Evolutionary conservation across 148 eudicot genomes (phyloP), one percentile per base, ranked within the genome.

Genomic region (Limonium bicolor): DNA sequence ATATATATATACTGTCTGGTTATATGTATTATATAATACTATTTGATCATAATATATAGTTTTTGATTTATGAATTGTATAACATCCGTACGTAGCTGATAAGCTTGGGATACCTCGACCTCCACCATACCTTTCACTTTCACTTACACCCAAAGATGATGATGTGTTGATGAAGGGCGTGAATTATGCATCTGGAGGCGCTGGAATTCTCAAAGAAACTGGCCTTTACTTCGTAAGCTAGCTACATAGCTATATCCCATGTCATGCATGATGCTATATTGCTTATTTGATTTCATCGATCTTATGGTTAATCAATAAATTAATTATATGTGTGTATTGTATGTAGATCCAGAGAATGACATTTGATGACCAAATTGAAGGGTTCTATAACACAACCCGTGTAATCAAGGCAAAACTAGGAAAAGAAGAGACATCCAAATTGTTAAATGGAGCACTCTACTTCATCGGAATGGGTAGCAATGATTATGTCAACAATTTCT

Each of bases 121-220:
- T 6, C 96, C 96, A 0, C 69, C 96, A 2, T 87, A 69, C 48
- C 82, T 87, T 41, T 87, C 96, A 7, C 53, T 87, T 36, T 34
- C 73, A 5, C 64, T 71, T 6, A n/a, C n/a, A n/a, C n/a, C n/a
- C n/a, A n/a, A n/a, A n/a, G 63, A 60, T 7, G 85, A 73, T 4
- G 74, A 79, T 61, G 77, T 63, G 36, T n/a, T 87, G 33, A 68
- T 87, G n/a, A 51, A 67, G 52, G 96, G 96, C 10, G 83, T 83
- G 11, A 87, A 87, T 27, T 87, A 79, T 61, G 96, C 96, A 19
- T 87, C 96, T 9, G 96, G 96, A 15, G 96, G 96, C 34, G 94
- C 96, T 19, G 96, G 96, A 28, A 83, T 87, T 73, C 94, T 87
- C 48, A 83, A 80, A 27, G 96, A 87, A 24, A 87, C 96, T 0